These are phyloP conservation scores for Lophiostoma macrostomum DNA, from an alignment of 495 filamentous ascomycete genomes.

Conservation along the genomic window DNA sequence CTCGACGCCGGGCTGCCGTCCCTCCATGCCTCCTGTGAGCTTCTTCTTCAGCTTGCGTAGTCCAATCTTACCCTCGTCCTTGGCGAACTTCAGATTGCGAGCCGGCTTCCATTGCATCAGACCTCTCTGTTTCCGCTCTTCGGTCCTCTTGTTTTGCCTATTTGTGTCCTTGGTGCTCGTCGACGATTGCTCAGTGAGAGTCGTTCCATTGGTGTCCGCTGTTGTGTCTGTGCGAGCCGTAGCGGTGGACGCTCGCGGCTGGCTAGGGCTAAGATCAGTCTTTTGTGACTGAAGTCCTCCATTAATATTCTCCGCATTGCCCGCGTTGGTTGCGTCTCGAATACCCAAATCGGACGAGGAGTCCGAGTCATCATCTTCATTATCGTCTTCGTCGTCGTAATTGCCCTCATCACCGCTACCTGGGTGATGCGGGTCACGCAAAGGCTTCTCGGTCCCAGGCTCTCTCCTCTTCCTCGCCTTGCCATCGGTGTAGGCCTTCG, in stretches of 20 bases:
- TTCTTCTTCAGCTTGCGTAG: slow-evolving; percentile 53
- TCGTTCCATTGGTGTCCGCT: neutral
- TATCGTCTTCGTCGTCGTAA: slow-evolving; percentile 41
- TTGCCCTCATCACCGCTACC: slow-evolving; percentile 45
- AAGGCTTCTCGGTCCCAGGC: slow-evolving; percentile 53
- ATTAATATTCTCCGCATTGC: slow-evolving; percentile 30
- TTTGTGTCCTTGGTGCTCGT: slow-evolving; percentile 35
- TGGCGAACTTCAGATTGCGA: slow-evolving; percentile 66
- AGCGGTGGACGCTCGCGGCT: neutral
- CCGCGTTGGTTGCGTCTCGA: slow-evolving; percentile 44
- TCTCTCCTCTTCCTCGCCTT: slow-evolving; percentile 53
- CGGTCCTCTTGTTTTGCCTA: slow-evolving; percentile 56
- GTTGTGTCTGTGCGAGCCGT: slow-evolving; percentile 8
- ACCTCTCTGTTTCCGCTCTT: slow-evolving; percentile 67
- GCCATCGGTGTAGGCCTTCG: slow-evolving; percentile 52
- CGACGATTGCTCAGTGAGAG: neutral
- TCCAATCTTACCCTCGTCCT: slow-evolving; percentile 64
- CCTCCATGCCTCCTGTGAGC: slow-evolving; percentile 53
- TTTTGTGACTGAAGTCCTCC: slow-evolving; percentile 5
- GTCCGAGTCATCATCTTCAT: slow-evolving; percentile 39
- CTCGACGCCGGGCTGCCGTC: slow-evolving; percentile 68
- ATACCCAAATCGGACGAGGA: slow-evolving; percentile 45
- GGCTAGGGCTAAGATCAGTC: slow-evolving; percentile 11
- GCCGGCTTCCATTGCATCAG: slow-evolving; percentile 77
- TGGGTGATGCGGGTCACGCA: slow-evolving; percentile 56